These are phyloP conservation scores for Trametes pubescens DNA, from an alignment of 1,284 basidiomycete species.

Conservation along the genomic window DNA sequence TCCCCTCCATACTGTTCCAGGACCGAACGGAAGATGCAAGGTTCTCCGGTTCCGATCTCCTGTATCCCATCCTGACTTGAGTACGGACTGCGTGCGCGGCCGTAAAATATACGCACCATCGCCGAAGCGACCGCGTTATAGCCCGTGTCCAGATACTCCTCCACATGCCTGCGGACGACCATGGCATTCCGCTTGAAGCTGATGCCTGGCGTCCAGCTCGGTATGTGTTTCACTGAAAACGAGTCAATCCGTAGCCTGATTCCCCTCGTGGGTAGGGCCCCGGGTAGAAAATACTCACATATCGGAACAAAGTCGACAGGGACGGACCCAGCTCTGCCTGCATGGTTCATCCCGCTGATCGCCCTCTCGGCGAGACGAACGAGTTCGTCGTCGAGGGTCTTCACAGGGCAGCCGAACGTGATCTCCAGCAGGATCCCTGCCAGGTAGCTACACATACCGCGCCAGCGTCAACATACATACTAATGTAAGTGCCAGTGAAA, in stretches of 20 bases:
- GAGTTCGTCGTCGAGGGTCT: slow-evolving; percentile 34
- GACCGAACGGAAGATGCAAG: slow-evolving; percentile 1
- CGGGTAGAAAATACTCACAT: slow-evolving; percentile 20
- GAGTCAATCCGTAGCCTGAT: neutral
- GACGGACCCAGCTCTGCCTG: slow-evolving; percentile 18
- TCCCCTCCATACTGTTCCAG: neutral
- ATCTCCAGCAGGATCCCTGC: slow-evolving; percentile 35
- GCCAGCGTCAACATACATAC: neutral
- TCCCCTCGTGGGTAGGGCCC: neutral
- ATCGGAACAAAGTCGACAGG: slow-evolving; percentile 37
- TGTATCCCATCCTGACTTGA: neutral
- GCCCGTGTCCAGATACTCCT: slow-evolving; percentile 19
- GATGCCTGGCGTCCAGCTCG: slow-evolving; percentile 32
- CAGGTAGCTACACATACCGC: slow-evolving; percentile 26
- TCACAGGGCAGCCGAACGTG: slow-evolving; percentile 37
- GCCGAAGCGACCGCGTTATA: slow-evolving; percentile 27
- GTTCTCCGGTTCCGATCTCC: neutral
- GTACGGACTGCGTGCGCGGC: too few species aligned
- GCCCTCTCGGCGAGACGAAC: slow-evolving; percentile 52
- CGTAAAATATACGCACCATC: too few species aligned
- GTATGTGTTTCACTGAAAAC: slow-evolving; percentile 26
- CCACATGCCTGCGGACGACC: slow-evolving; percentile 11
- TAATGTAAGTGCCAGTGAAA: too few species aligned
- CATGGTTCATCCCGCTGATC: slow-evolving; percentile 34
- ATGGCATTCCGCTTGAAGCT: slow-evolving; percentile 29